Evolutionary conservation across 306 rosid species (phyloP).

Genomic region (Casuarina equisetifolia): DNA sequence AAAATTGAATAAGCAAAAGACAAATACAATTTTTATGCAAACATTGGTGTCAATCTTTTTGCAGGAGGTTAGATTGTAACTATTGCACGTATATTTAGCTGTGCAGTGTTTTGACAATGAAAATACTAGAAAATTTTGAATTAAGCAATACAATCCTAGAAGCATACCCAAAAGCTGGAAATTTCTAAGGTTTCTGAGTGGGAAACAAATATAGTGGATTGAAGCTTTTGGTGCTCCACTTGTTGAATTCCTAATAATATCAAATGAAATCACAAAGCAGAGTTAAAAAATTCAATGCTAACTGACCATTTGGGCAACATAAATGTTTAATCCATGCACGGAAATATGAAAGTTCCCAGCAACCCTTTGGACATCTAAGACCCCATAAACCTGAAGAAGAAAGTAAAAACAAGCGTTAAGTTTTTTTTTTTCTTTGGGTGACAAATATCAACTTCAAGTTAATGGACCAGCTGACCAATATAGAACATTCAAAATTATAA

Average conservation of each 20-base stretch:
- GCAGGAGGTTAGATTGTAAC: not conserved
- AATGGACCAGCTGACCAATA: not conserved
- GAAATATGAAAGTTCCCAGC: slow-evolving; percentile 95
- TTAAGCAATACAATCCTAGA: not conserved
- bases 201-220: not conserved
- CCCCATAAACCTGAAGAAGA: slow-evolving; percentile 80
- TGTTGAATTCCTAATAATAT: slow-evolving; percentile 10
- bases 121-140: not conserved
- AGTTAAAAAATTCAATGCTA: not conserved
- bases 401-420: slow-evolving; percentile 7
- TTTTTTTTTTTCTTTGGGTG: not conserved
- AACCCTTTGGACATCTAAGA: slow-evolving; percentile 92
- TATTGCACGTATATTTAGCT: not conserved
- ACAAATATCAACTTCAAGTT: not conserved
- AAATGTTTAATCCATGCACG: slow-evolving; percentile 86
- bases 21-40: not conserved
- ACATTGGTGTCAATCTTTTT: not conserved
- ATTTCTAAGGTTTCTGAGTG: not conserved
- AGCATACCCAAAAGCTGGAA: not conserved
- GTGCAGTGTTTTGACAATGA: not conserved
- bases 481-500: slow-evolving; percentile 4
- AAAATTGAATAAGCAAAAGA: not conserved
- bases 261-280: not conserved
- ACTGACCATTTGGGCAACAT: slow-evolving; percentile 88
- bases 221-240: not conserved